Base-by-base conservation (phyloP, 495 filamentous ascomycete species). In the Mycothermus thermophilus region DNA sequence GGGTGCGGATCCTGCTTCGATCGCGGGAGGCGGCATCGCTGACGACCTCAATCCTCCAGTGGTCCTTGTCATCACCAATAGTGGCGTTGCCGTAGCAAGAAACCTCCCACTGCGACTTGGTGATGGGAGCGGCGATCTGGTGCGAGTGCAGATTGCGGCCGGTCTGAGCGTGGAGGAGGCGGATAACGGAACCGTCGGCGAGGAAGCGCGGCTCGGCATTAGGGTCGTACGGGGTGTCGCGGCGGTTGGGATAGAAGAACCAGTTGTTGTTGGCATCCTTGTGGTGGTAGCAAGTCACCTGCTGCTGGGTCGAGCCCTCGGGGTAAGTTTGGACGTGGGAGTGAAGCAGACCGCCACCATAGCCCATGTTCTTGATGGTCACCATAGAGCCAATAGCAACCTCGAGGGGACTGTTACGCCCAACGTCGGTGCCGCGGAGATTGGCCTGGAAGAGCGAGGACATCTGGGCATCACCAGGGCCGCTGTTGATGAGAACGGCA, bases 201-300 rank as follows among this genome's bases (percentile, higher is more conserved):
- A 93, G 71, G 52, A 76, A 92, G 40, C 74, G 72, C 27, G 64
- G 57, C 30, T 86, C 63, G 21, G 66, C 74, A 20, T 80, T 74
- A 3, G 72, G 57, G 47, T 84, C 70, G 48, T 75, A 92, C n/a
- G 81, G 78, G 3, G 67, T 55, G 22, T 88, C 69, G 20, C 64
- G 46, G 27, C 90, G 80, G 61, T 85, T 90, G 12, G 90, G 92
- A 51, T 94, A 93, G 55, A 97, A 93, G 58, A 87, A 95, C 90
- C 90, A 97, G 60, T 97, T 92, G 50, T 97, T 97, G 66, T 97
- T 97, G 46, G 90, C 74, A 71, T 97, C 90, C 54, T 97, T 97
- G 66, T 97, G 90, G 58, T 97, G 90, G 55, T 97, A 97, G 63
- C 90, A 97, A 20, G 90, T 97, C 35, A 97, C 80, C 57, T 97